Percentiles rank a stretch among this genome's conserved stretches.
phyloP scores from a whole-genome alignment of 352 stramenopile genomes.

The Plasmopara viticola region DNA sequence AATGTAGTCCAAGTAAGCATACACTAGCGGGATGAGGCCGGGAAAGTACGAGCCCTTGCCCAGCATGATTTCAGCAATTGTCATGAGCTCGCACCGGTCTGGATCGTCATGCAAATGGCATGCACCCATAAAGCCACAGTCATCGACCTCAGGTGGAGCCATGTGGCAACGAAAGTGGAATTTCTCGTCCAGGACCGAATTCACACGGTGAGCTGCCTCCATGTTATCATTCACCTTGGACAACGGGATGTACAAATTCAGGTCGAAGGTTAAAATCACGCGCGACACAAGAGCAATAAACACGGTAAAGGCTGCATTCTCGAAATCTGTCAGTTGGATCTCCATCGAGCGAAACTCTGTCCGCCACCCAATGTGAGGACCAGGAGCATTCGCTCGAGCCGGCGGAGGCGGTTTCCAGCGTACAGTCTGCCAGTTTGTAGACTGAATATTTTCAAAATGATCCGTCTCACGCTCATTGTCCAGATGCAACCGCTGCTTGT shows the following conservation, averaged over 20 bases:
- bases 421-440: slow-evolving; percentile 99
- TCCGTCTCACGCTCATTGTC: slow-evolving; percentile 85
- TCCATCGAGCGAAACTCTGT: slow-evolving; percentile 98
- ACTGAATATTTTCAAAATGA: slow-evolving; percentile 99
- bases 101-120: slow-evolving; percentile 58
- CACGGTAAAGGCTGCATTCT: slow-evolving; percentile 99
- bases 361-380: slow-evolving; percentile 74
- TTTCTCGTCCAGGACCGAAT: slow-evolving; percentile 92
- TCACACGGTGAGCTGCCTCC: slow-evolving; percentile 93
- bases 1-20: slow-evolving; percentile 97
- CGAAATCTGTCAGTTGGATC: slow-evolving; percentile 99
- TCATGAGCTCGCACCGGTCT: slow-evolving; percentile 92
- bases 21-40: slow-evolving; percentile 94
- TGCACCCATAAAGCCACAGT: slow-evolving; percentile 37
- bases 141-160: slow-evolving; percentile 74
- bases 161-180: slow-evolving; percentile 98
- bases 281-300: slow-evolving; percentile 97
- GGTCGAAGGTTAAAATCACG: slow-evolving; percentile 98
- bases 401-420: slow-evolving; percentile 99
- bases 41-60: slow-evolving; percentile 96
- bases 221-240: slow-evolving; percentile 99
- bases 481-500: slow-evolving; percentile 83
- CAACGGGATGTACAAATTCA: slow-evolving; percentile 99
- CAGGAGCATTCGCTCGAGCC: slow-evolving; percentile 22
- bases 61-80: slow-evolving; percentile 95